phyloP scores from a whole-genome alignment of 495 filamentous ascomycete species.

The Oidiodendron maius region DNA sequence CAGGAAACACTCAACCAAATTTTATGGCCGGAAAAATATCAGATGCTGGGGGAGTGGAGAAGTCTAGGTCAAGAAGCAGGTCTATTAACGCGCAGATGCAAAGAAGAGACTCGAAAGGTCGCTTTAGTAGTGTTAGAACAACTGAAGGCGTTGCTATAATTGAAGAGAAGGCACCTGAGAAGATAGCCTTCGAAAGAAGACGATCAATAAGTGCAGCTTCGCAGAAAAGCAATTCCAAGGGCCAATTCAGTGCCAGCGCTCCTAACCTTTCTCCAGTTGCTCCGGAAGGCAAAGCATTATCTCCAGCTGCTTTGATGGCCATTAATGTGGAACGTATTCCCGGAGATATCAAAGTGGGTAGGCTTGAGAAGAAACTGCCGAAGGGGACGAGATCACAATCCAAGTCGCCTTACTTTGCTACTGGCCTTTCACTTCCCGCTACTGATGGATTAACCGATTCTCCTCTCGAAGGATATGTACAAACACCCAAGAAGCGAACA shows the following conservation, averaged over 20 bases:
- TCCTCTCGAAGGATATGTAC: no score
- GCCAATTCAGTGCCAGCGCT: constrained; percentile 3
- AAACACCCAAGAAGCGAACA: not conserved
- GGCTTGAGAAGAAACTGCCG: not conserved
- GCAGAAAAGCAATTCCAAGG: constrained; percentile 2
- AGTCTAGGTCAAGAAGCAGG: not conserved
- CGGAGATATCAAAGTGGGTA: not conserved
- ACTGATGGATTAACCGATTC: no score
- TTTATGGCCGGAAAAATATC: no score
- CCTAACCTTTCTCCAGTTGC: no score
- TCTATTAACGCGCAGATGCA: not conserved
- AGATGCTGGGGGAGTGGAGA: no score
- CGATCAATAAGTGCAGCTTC: not conserved
- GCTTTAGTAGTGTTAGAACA: not conserved
- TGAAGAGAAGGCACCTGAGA: not conserved
- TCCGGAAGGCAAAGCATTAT: no score
- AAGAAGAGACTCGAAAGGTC: not conserved
- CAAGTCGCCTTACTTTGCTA: constrained; percentile 37
- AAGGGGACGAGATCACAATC: constrained; percentile 13
- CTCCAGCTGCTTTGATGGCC: no score
- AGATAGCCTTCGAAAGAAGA: not conserved
- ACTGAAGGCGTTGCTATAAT: not conserved
- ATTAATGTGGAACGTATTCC: no score
- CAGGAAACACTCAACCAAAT: no score
- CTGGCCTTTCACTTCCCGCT: constrained; percentile 11